A percentile compares a stretch with the other conserved stretches of the same genome.
phyloP scores from a whole-genome alignment of 177 flowering plant genomes.

The Vitis hybrid region DNA sequence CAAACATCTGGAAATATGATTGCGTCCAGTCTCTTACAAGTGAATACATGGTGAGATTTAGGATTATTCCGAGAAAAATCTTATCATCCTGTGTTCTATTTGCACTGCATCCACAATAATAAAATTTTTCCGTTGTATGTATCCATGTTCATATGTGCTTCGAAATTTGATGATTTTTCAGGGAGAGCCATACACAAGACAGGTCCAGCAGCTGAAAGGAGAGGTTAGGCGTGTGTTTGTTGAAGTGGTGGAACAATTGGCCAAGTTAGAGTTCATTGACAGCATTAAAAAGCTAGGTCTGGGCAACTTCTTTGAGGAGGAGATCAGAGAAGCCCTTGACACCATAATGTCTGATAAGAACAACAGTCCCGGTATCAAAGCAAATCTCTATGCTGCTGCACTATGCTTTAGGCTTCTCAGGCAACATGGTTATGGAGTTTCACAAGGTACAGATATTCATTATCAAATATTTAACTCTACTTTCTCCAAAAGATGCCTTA shows the following conservation, averaged over 20 bases:
- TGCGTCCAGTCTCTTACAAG: slow-evolving; percentile 24
- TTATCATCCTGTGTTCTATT: too few relatives aligned
- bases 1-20: slow-evolving; percentile 43
- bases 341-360: slow-evolving; percentile 5
- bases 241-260: slow-evolving; percentile 13
- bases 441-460: slow-evolving; percentile 30
- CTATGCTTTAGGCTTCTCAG: slow-evolving; percentile 45
- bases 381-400: slow-evolving; percentile 26
- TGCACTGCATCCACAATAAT: too few relatives aligned
- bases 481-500: neutral
- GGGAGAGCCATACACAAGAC: slow-evolving; percentile 23
- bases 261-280: slow-evolving; percentile 43
- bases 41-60: slow-evolving; percentile 18
- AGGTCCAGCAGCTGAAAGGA: slow-evolving; percentile 23
- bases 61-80: too few relatives aligned
- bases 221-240: slow-evolving; percentile 22
- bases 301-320: slow-evolving; percentile 30
- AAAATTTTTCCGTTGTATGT: too few relatives aligned
- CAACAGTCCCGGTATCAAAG: slow-evolving; percentile 2
- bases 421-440: slow-evolving; percentile 35
- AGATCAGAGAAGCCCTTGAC: slow-evolving; percentile 27
- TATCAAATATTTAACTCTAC: neutral
- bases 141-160: too few relatives aligned
- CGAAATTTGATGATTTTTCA: slow-evolving; percentile 13
- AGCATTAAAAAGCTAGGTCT: slow-evolving; percentile 39